A percentile compares a stretch with the other conserved stretches of the same genome.
Conservation (phyloP, 441 rosid genomes). For the Syzygium malaccense region DNA sequence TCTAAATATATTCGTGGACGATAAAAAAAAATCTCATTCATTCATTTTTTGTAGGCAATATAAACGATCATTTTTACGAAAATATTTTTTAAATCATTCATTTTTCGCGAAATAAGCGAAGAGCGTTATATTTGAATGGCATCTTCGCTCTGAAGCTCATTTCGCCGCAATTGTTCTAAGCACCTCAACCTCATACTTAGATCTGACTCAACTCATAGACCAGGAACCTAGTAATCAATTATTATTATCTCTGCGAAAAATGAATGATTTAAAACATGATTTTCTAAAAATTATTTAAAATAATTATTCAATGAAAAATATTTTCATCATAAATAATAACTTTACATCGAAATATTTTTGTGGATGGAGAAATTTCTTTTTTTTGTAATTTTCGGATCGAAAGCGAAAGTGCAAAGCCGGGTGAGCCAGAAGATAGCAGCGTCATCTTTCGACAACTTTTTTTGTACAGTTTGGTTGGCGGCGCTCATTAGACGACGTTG, state of each 20-base stretch:
- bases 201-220: rapidly evolving
- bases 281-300: neutral
- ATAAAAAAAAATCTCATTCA: too few species aligned
- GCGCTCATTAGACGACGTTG: neutral
- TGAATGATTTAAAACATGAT: too few species aligned
- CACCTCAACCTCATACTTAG: neutral
- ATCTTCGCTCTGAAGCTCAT: neutral
- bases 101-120: too few species aligned
- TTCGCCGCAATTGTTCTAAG: rapidly evolving
- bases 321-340: rapidly evolving
- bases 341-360: rapidly evolving
- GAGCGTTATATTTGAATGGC: too few species aligned
- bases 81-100: too few species aligned
- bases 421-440: neutral
- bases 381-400: neutral
- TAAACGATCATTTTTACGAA: too few species aligned
- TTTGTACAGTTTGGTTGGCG: neutral
- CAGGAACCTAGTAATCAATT: rapidly evolving
- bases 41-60: too few species aligned
- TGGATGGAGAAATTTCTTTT: too few species aligned
- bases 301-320: rapidly evolving
- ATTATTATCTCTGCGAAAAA: rapidly evolving
- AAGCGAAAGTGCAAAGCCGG: neutral
- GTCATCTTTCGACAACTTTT: neutral
- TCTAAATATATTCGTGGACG: too few species aligned